Percentiles rank a stretch among this genome's conserved stretches.
These are phyloP conservation scores for Fagopyrum homotropicum DNA, from an alignment of 148 eudicot genomes.

Conservation along the genomic window DNA sequence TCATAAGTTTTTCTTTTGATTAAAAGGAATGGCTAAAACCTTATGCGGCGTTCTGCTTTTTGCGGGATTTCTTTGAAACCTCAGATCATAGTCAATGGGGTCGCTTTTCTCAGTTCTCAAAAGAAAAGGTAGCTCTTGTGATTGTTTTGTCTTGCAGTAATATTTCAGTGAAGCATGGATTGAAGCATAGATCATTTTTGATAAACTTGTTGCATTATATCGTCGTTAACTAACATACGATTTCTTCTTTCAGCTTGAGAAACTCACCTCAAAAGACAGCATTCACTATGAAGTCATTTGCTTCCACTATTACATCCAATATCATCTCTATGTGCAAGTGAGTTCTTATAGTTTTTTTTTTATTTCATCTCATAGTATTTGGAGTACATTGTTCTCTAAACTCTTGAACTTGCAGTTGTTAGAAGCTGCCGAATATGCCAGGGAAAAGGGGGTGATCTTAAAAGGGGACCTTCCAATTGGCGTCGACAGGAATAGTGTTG, in stretches of 20 bases:
- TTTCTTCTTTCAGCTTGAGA: constrained; percentile 63
- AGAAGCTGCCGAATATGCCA: constrained; percentile 90
- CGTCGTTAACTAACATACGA: neutral
- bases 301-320: constrained; percentile 88
- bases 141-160: neutral
- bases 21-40: constrained; percentile 91
- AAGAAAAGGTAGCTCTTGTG: constrained; percentile 49
- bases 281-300: constrained; percentile 60
- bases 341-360: constrained; percentile 9
- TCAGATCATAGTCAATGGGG: constrained; percentile 99
- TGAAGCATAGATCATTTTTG: neutral
- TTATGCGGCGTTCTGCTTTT: constrained; percentile 91
- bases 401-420: constrained; percentile 39
- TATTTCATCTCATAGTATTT: neutral
- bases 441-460: constrained; percentile 73
- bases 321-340: constrained; percentile 82
- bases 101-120: constrained; percentile 62
- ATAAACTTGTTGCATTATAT: neutral
- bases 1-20: constrained; percentile 8
- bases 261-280: constrained; percentile 64
- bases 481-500: constrained; percentile 90
- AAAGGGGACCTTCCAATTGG: constrained; percentile 99
- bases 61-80: constrained; percentile 92
- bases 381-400: constrained; percentile 7
- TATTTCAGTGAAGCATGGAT: neutral